Evolutionary conservation across 148 eudicot species (phyloP).

Genomic region (Rhododendron ferrugineum): DNA sequence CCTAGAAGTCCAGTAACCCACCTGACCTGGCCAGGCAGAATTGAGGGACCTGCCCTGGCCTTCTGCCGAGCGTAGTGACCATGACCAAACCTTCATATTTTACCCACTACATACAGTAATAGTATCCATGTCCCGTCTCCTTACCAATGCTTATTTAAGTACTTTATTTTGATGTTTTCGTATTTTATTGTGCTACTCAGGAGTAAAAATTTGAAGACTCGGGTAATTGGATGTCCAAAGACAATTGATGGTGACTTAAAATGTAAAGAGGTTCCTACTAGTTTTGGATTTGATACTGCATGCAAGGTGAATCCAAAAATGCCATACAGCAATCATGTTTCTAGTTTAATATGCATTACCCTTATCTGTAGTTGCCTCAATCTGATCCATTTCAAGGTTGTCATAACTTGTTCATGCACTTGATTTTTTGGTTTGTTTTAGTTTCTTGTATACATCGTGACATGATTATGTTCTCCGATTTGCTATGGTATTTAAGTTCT

Average conservation of each 20-base stretch:
- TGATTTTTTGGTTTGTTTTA: background rate
- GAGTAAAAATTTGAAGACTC: slow-evolving; percentile 82
- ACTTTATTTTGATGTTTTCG: background rate
- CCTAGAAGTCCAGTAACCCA: background rate
- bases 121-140: background rate
- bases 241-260: slow-evolving; percentile 98
- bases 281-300: slow-evolving; percentile 99
- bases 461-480: background rate
- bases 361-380: background rate
- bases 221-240: slow-evolving; percentile 96
- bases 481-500: background rate
- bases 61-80: background rate
- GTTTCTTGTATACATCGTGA: background rate
- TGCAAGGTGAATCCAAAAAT: slow-evolving; percentile 69
- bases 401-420: background rate
- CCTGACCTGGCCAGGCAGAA: background rate
- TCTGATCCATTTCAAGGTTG: background rate
- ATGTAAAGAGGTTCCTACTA: slow-evolving; percentile 87
- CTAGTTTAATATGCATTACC: background rate
- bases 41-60: background rate
- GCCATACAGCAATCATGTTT: background rate
- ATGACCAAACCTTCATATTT: background rate
- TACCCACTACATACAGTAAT: background rate
- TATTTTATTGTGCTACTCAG: slow-evolving; percentile 25
- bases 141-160: background rate